Percentiles rank a stretch among this genome's conserved stretches.
phyloP scores from a whole-genome alignment of 176 grass and related monocot species.

The Juncus effusus region DNA sequence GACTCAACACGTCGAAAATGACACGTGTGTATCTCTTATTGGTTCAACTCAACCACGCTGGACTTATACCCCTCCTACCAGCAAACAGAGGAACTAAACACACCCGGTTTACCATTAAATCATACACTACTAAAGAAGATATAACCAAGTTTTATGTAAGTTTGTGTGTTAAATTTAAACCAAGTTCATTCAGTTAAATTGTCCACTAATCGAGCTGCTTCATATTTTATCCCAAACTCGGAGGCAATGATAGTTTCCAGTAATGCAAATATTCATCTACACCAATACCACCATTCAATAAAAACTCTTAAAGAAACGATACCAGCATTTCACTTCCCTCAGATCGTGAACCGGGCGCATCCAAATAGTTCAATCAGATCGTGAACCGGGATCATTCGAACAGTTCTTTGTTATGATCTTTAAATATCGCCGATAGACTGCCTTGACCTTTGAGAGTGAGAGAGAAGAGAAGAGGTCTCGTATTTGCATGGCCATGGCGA shows the following conservation, averaged over 20 bases:
- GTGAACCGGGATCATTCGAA: no score
- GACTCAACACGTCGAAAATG: slow-evolving; percentile 19
- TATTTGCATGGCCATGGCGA: slow-evolving; percentile 45
- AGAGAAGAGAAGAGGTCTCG: background rate
- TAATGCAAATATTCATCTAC: background rate
- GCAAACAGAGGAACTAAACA: no score
- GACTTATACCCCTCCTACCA: background rate
- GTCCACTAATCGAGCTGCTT: background rate
- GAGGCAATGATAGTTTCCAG: background rate
- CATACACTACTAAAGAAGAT: no score
- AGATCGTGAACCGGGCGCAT: background rate
- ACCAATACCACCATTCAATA: background rate
- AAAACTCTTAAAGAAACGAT: background rate
- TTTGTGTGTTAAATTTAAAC: slow-evolving; percentile 4
- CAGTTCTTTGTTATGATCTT: no score
- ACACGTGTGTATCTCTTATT: slow-evolving; percentile 11
- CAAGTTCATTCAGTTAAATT: background rate
- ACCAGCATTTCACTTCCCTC: background rate
- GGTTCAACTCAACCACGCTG: slow-evolving; percentile 5
- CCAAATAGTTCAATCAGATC: background rate
- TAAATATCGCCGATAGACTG: no score
- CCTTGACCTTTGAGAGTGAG: slow-evolving; percentile 7
- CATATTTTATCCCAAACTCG: background rate
- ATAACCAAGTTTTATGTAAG: no score
- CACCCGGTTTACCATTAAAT: no score